Percentiles rank a stretch among this genome's conserved stretches.
phyloP scores from a whole-genome alignment of 345 rosid genomes.

The Ceriops zippeliana region DNA sequence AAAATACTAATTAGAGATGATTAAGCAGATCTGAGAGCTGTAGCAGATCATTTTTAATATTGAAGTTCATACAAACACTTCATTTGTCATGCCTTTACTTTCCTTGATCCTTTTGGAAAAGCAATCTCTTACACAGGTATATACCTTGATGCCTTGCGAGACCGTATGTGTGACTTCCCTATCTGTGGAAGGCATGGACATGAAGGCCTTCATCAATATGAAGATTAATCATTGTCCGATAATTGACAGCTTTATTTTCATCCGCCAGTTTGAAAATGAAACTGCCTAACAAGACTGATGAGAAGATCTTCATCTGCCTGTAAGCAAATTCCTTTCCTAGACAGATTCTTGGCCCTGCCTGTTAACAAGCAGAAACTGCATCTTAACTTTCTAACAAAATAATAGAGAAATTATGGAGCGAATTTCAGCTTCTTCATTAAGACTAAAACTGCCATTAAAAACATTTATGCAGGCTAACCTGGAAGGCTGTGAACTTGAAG shows the following conservation, averaged over 20 bases:
- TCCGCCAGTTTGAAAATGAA: slow-evolving; percentile 46
- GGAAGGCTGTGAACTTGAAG: slow-evolving; percentile 61
- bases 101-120: too few relatives aligned
- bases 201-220: slow-evolving; percentile 61
- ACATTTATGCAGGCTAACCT: slow-evolving; percentile 22
- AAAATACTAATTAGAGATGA: too few relatives aligned
- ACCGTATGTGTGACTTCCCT: neutral
- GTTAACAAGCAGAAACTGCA: slow-evolving; percentile 9
- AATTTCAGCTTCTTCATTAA: neutral
- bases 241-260: slow-evolving; percentile 34
- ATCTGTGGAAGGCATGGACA: slow-evolving; percentile 33
- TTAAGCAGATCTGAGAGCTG: too few relatives aligned
- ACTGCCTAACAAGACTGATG: slow-evolving; percentile 36
- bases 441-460: neutral
- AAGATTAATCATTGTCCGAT: slow-evolving; percentile 60
- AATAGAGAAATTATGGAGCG: neutral
- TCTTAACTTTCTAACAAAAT: slow-evolving; percentile 3
- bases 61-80: too few relatives aligned
- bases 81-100: too few relatives aligned
- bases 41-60: too few relatives aligned
- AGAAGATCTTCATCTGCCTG: slow-evolving; percentile 59
- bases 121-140: too few relatives aligned
- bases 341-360: slow-evolving; percentile 64
- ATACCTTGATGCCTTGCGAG: neutral
- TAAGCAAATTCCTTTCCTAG: slow-evolving; percentile 58